phyloP scores from a whole-genome alignment of 1,284 basidiomycete genomes.

The Heliocybe sulcata region DNA sequence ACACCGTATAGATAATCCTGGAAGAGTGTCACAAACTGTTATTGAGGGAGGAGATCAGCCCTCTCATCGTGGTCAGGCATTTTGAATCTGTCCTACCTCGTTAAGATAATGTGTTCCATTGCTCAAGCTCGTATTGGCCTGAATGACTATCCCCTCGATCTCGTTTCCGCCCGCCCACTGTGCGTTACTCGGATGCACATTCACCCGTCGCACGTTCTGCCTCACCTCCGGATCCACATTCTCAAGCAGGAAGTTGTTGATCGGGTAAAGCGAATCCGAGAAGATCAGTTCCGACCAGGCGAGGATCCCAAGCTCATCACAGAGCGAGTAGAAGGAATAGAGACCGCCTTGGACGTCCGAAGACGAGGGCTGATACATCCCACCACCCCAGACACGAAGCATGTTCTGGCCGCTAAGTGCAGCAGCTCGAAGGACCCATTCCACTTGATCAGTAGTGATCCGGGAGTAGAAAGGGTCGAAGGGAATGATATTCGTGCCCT shows the following conservation, averaged over 20 bases:
- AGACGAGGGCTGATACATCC: slow-evolving; percentile 40
- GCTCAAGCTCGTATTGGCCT: slow-evolving; percentile 22
- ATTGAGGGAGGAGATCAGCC: no score
- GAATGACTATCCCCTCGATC: slow-evolving; percentile 45
- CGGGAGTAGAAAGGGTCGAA: slow-evolving; percentile 54
- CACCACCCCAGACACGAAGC: slow-evolving; percentile 55
- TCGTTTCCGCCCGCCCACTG: slow-evolving; percentile 62
- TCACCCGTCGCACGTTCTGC: slow-evolving; percentile 50
- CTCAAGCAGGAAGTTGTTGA: slow-evolving; percentile 44
- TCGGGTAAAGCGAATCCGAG: slow-evolving; percentile 51
- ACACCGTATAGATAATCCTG: slow-evolving; percentile 46
- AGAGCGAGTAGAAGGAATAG: slow-evolving; percentile 51
- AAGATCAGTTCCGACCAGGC: slow-evolving; percentile 64
- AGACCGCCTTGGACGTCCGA: slow-evolving; percentile 35
- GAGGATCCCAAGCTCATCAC: slow-evolving; percentile 57
- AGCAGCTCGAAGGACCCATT: slow-evolving; percentile 51
- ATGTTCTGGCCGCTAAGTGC: slow-evolving; percentile 51
- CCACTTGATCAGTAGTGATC: slow-evolving; percentile 39
- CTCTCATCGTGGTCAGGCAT: no score
- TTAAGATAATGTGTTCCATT: slow-evolving; percentile 41
- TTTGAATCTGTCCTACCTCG: no score
- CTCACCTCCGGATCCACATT: slow-evolving; percentile 48
- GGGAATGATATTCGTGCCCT: slow-evolving; percentile 52
- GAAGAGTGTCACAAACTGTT: slow-evolving; percentile 47
- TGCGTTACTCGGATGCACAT: slow-evolving; percentile 49